A percentile compares a stretch with the other conserved stretches of the same genome.
Evolutionary conservation across 495 filamentous ascomycete genomes (phyloP).

Genomic region (Tuber brumale): DNA sequence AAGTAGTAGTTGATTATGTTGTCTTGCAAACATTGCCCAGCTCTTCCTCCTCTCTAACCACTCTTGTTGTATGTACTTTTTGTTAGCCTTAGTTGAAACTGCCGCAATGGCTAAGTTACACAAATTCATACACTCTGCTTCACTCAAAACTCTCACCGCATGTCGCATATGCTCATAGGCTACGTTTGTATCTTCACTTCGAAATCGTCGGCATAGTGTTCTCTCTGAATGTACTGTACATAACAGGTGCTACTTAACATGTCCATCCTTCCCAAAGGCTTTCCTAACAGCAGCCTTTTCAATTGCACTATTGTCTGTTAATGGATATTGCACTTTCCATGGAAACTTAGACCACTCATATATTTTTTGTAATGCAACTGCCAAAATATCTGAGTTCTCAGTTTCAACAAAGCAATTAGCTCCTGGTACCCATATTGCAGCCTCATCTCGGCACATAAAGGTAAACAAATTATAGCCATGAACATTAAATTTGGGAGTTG

Average conservation of each 20-base stretch:
- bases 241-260: slow-evolving; percentile 8
- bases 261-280: background rate
- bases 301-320: slow-evolving; percentile 14
- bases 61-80: background rate
- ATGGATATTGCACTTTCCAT: slow-evolving; percentile 9
- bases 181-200: background rate
- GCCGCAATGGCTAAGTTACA: too few species aligned
- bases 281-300: slow-evolving; percentile 5
- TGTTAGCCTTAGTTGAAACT: background rate
- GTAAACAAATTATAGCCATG: slow-evolving; percentile 11
- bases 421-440: slow-evolving; percentile 8
- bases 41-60: background rate
- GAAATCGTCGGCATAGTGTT: background rate
- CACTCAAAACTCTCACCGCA: too few species aligned
- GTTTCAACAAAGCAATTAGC: slow-evolving; percentile 10
- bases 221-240: slow-evolving; percentile 11
- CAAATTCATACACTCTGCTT: too few species aligned
- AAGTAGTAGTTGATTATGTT: slow-evolving; percentile 11
- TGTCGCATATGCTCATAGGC: background rate
- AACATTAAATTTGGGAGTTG: slow-evolving; percentile 7
- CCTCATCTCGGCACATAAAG: background rate
- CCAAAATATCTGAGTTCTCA: slow-evolving; percentile 14
- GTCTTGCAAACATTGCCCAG: slow-evolving; percentile 5
- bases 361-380: background rate
- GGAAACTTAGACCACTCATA: background rate